Base-by-base conservation (phyloP, 169 alveolate genomes). In the Plasmodium malariae region DNA sequence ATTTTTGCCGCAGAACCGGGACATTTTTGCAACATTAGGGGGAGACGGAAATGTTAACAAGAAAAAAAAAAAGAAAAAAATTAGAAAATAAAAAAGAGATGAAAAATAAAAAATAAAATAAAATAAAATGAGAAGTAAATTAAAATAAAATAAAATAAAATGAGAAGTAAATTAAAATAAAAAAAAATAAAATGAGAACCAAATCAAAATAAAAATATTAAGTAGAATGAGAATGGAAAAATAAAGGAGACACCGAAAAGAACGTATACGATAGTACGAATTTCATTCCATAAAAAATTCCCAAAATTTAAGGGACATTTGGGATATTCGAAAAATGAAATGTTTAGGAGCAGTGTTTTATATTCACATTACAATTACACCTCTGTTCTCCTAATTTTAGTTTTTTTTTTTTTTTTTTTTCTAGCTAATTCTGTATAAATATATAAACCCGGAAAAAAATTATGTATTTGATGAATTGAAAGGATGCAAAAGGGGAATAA, bases 1-100 rank as follows among this genome's bases (percentile, higher is more conserved):
- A 36, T 98, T 96, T 90, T 87, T 96, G 30, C 99, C 99, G 1
- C 96, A 97, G 65, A 97, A 97, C 60, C 95, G 98, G 88, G 98
- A 97, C 80, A 65, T 97, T 57, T 96, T 95, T 91, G 94, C 95
- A 24, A 74, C 97, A 7, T 88, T 95, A 45, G 97, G 97, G 34
- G 99, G 99, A 12, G 94, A 95, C 91, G 99, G 98, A 67, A 87
- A 95, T 54, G 73, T 95, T 2, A 95, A 92, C 34, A 73, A 57
- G 30, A 60, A 51, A 32, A 37, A 24, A 68, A 36, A 21, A 45
- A 21, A 14, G 62, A 0, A 62, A 51, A 24, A 43, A 32, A 63
- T 37, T 32, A 65, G 65, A n/a, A 14, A 57, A 62, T 5, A 30
- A n/a, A 0, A 1, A 60, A 76, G 17, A 9, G 7, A 55, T 19